Evolutionary conservation across 129 eudicot genomes (phyloP).

Genomic region (Erigeron canadensis): DNA sequence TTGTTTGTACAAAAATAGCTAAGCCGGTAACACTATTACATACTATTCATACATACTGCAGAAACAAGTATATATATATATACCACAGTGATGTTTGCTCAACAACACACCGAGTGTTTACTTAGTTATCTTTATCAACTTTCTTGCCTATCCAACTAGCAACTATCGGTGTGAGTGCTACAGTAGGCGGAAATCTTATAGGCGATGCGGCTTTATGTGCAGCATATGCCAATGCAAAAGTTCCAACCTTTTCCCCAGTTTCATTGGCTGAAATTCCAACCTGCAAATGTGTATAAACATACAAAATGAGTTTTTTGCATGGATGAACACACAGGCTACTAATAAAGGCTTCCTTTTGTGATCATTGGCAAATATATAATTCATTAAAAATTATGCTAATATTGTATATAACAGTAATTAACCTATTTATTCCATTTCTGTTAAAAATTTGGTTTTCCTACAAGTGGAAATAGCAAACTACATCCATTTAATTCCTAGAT

Average conservation of each 20-base stretch:
- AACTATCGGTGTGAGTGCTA: conserved; percentile 93
- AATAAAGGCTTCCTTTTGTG: neutral
- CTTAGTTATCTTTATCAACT: conserved; percentile 53
- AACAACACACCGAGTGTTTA: neutral
- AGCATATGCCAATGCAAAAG: conserved; percentile 98
- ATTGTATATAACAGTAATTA: neutral
- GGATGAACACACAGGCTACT: neutral
- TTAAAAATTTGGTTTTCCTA: neutral
- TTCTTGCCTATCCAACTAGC: conserved; percentile 95
- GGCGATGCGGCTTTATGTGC: conserved; percentile 99
- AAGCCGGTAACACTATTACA: conserved; percentile 16
- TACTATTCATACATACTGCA: conserved; percentile 24
- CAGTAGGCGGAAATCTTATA: conserved; percentile 95
- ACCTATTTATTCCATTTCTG: too few relatives aligned
- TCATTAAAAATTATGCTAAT: neutral
- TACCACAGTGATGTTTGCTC: conserved; percentile 6
- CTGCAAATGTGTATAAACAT: conserved; percentile 36
- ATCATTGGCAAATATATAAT: neutral
- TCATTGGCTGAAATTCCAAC: conserved; percentile 75
- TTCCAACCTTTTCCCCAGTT: conserved; percentile 92
- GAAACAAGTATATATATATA: conserved; percentile 14
- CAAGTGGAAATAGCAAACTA: neutral
- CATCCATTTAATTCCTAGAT: neutral
- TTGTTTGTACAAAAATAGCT: too few relatives aligned
- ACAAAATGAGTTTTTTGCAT: neutral